Conservation (phyloP, 2,329 filamentous ascomycete species). For the Venturia oleaginea region DNA sequence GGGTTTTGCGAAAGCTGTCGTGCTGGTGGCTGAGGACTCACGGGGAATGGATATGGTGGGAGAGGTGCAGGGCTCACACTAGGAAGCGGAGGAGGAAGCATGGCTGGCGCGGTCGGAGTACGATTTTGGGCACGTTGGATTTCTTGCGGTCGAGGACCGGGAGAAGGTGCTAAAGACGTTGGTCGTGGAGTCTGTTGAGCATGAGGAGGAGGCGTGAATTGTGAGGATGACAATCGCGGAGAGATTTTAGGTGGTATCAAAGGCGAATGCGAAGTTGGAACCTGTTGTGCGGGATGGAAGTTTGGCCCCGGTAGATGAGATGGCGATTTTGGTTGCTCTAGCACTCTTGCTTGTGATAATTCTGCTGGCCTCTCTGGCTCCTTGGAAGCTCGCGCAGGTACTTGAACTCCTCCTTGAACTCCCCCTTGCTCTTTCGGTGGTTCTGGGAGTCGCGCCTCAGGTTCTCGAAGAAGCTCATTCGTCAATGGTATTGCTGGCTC, state of each 20-base stretch:
- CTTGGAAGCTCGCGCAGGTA: not conserved
- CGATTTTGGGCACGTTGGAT: slow-evolving; percentile 21
- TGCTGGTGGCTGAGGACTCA: slow-evolving; percentile 6
- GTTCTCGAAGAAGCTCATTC: not conserved
- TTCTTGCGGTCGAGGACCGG: slow-evolving; percentile 23
- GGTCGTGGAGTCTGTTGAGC: slow-evolving; percentile 26
- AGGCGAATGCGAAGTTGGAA: not conserved
- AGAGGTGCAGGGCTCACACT: slow-evolving; percentile 20
- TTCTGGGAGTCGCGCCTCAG: not conserved
- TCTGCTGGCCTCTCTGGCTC: not conserved
- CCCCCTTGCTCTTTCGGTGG: not conserved
- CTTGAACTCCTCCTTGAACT: too few species aligned
- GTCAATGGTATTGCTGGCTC: not conserved
- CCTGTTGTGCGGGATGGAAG: not conserved
- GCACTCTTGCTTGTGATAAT: not conserved
- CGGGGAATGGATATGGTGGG: slow-evolving; percentile 9
- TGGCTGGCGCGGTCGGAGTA: slow-evolving; percentile 26
- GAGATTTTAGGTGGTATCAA: slow-evolving; percentile 6
- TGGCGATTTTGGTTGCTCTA: not conserved
- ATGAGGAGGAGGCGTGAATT: slow-evolving; percentile 27
- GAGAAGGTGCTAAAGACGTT: slow-evolving; percentile 15
- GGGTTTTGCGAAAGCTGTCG: slow-evolving; percentile 1
- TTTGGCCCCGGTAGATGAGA: not conserved
- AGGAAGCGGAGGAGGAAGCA: slow-evolving; percentile 26
- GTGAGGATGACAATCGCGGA: slow-evolving; percentile 8